These are phyloP conservation scores for Posidonia australis DNA, from an alignment of 106 monocot genomes.

Conservation along the genomic window DNA sequence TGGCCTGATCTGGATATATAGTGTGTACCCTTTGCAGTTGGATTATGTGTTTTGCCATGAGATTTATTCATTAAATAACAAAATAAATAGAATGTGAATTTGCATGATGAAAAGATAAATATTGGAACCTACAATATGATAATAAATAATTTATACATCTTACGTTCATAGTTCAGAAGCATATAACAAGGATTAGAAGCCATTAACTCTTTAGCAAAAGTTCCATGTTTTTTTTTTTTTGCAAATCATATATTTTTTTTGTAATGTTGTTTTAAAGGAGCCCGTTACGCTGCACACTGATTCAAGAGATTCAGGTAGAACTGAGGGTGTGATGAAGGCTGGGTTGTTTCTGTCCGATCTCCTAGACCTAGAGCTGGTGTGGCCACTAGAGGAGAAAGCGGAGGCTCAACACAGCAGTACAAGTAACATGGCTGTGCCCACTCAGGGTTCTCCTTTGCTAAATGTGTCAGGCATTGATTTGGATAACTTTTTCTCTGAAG, in stretches of 20 bases:
- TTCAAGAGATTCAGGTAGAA: conserved; percentile 33
- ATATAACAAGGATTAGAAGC: background rate
- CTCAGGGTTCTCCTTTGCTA: conserved; percentile 21
- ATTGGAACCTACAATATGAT: too few species aligned
- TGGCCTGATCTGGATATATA: too few species aligned
- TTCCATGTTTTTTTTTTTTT: background rate
- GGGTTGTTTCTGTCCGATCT: conserved; percentile 46
- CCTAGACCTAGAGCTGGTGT: conserved; percentile 48
- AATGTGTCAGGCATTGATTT: conserved; percentile 58
- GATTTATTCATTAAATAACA: too few species aligned
- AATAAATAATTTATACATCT: too few species aligned
- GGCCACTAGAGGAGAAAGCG: conserved; percentile 22
- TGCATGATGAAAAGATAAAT: too few species aligned
- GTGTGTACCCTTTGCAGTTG: too few species aligned
- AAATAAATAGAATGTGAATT: too few species aligned
- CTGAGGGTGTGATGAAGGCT: conserved; percentile 15
- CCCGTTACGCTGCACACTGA: conserved; percentile 31
- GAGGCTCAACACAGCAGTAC: conserved; percentile 8
- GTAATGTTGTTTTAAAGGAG: conserved; percentile 31
- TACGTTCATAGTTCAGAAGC: too few species aligned
- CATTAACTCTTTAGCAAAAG: background rate
- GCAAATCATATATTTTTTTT: background rate
- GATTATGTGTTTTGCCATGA: too few species aligned
- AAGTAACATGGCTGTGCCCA: conserved; percentile 1
- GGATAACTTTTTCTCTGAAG: conserved; percentile 52